A percentile compares a stretch with the other conserved stretches of the same genome.
phyloP scores from a whole-genome alignment of 805 yeast species.

The Kuraishia hungarica region DNA sequence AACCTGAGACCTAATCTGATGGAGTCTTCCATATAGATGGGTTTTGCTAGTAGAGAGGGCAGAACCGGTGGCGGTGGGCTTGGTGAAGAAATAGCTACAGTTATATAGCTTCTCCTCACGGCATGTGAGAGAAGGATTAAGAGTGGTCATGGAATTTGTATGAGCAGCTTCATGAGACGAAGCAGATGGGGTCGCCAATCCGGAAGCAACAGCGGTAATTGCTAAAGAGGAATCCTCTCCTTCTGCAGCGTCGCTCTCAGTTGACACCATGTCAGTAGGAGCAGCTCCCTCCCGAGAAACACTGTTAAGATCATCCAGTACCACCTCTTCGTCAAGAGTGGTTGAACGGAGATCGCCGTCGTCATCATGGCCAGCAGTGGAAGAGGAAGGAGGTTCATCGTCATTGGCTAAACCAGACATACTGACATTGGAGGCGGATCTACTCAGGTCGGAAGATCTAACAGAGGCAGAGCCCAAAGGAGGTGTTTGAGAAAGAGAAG shows the following conservation, averaged over 20 bases:
- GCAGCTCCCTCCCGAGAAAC: neutral
- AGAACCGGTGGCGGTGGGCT: constrained; percentile 4
- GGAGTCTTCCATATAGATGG: constrained; percentile 43
- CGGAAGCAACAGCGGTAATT: neutral
- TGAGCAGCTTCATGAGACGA: neutral
- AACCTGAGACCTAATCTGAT: constrained; percentile 47
- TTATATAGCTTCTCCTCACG: constrained; percentile 41
- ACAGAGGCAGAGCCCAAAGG: too few species aligned
- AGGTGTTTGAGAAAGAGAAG: too few species aligned
- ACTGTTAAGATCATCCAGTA: neutral
- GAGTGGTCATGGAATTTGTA: constrained; percentile 16
- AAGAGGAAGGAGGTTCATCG: neutral
- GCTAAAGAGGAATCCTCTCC: neutral
- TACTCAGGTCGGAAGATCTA: too few species aligned
- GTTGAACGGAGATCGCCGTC: neutral
- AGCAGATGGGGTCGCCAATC: neutral
- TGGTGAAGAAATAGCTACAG: constrained; percentile 20
- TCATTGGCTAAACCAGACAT: neutral
- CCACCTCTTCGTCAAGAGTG: neutral
- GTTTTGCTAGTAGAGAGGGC: constrained; percentile 18
- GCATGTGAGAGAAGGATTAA: constrained; percentile 29
- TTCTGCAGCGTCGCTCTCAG: neutral
- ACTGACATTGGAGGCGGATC: neutral
- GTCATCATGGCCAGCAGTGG: neutral
- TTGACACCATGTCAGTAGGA: neutral